A percentile compares a stretch with the other conserved stretches of the same genome.
Conservation (phyloP, 768 basidiomycete species). For the Lentinula sp. region DNA sequence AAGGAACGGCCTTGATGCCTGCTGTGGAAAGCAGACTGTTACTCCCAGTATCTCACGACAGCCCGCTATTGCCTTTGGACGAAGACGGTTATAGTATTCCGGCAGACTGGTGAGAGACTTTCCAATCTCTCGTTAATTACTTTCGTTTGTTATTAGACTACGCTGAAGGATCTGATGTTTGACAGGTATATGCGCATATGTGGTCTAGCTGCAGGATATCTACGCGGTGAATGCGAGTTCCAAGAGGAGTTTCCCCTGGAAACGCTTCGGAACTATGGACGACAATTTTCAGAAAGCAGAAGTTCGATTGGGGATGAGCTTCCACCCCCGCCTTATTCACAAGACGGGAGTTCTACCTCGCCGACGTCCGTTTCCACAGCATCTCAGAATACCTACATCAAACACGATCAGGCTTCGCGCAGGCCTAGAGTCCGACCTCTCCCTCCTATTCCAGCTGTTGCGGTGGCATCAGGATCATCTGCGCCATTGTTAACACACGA, state of each 20-base stretch:
- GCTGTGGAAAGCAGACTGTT: slow-evolving; percentile 49
- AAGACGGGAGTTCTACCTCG: neutral
- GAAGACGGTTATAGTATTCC: slow-evolving; percentile 74
- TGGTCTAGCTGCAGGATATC: slow-evolving; percentile 62
- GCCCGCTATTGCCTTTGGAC: slow-evolving; percentile 65
- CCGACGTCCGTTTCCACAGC: neutral
- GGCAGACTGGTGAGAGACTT: slow-evolving; percentile 51
- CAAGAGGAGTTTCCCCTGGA: slow-evolving; percentile 61
- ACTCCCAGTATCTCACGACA: slow-evolving; percentile 55
- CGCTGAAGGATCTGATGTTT: neutral
- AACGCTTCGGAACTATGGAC: slow-evolving; percentile 72
- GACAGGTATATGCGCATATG: slow-evolving; percentile 62
- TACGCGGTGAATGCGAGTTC: slow-evolving; percentile 56
- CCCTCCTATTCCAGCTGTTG: neutral
- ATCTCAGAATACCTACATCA: neutral
- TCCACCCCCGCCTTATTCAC: slow-evolving; percentile 63
- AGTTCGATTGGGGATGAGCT: slow-evolving; percentile 33
- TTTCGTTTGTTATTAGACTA: too few species aligned
- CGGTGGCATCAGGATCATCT: too few species aligned
- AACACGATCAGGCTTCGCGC: neutral
- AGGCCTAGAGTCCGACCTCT: neutral
- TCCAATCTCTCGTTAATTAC: too few species aligned
- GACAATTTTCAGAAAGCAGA: slow-evolving; percentile 11
- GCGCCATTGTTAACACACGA: too few species aligned
- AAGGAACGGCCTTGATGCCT: slow-evolving; percentile 81